phyloP scores from a whole-genome alignment of 2,329 filamentous ascomycete species.

The Elsinoe necatrix region DNA sequence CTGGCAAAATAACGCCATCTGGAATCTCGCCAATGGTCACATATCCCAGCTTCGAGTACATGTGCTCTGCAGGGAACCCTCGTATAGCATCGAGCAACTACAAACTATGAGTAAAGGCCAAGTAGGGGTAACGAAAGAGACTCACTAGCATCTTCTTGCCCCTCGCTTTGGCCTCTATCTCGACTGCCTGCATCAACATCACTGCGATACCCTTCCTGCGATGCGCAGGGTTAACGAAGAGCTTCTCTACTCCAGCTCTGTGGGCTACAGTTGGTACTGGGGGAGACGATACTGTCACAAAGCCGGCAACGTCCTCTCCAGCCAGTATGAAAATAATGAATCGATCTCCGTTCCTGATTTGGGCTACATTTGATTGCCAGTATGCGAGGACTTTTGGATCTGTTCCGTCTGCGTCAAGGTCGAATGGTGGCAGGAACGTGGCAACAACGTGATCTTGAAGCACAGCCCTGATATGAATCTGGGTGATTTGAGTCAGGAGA shows the following conservation, averaged over 20 bases:
- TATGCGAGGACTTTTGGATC: slow-evolving; percentile 44
- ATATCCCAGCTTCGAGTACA: slow-evolving; percentile 52
- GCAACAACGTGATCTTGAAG: slow-evolving; percentile 49
- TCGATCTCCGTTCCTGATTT: slow-evolving; percentile 39
- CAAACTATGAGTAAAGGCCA: slow-evolving; percentile 16
- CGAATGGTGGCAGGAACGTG: slow-evolving; percentile 51
- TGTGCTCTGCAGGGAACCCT: slow-evolving; percentile 44
- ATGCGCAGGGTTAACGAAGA: slow-evolving; percentile 47
- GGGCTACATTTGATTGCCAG: slow-evolving; percentile 48
- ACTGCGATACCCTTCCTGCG: slow-evolving; percentile 46
- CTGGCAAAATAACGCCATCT: slow-evolving; percentile 43
- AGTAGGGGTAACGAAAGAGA: slow-evolving; percentile 18
- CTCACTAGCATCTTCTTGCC: slow-evolving; percentile 49
- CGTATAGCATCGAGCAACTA: slow-evolving; percentile 48
- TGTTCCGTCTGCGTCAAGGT: slow-evolving; percentile 34
- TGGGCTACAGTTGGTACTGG: slow-evolving; percentile 49
- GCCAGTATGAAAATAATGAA: slow-evolving; percentile 39
- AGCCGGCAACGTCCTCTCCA: slow-evolving; percentile 40
- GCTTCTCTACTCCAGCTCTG: slow-evolving; percentile 48
- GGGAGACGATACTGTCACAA: slow-evolving; percentile 48
- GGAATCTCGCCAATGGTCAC: slow-evolving; percentile 48
- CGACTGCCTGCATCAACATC: slow-evolving; percentile 46
- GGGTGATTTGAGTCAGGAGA: slow-evolving; percentile 49
- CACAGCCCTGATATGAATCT: slow-evolving; percentile 52
- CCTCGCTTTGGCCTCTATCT: slow-evolving; percentile 43